These are phyloP conservation scores for Borovskyia barvae DNA, from an alignment of 208 protist genomes.

Conservation along the genomic window DNA sequence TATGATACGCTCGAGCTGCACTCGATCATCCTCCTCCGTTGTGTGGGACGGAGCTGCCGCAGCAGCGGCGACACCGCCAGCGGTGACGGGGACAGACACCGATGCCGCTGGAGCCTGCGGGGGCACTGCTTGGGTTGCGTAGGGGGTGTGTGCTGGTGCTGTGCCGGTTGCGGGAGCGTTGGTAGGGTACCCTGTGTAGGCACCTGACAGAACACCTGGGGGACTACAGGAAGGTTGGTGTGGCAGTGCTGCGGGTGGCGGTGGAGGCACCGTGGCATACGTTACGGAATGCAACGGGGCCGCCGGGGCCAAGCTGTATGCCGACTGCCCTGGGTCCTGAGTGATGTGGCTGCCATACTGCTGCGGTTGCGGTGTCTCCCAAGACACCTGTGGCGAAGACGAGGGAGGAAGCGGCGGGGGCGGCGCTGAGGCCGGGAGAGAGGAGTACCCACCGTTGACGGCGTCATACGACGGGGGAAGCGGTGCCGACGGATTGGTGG, in stretches of 20 bases:
- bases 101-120: no score
- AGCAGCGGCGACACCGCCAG: not conserved
- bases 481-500: not conserved
- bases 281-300: no score
- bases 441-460: conserved; percentile 15
- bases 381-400: not conserved
- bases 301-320: no score
- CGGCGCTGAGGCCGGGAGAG: conserved; percentile 2
- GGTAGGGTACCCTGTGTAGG: no score
- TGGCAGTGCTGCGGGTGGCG: not conserved
- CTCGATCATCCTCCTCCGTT: conserved; percentile 66
- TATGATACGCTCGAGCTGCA: conserved; percentile 82
- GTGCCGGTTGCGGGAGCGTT: no score
- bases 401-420: not conserved
- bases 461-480: conserved; percentile 24
- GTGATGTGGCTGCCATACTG: conserved; percentile 5
- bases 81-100: not conserved
- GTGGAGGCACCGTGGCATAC: no score
- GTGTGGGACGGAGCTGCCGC: conserved; percentile 1
- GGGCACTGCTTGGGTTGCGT: no score
- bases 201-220: no score
- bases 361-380: not conserved
- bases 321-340: no score
- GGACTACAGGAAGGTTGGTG: not conserved
- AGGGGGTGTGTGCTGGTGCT: no score